Percentiles rank a stretch among this genome's conserved stretches.
Evolutionary conservation across 768 basidiomycete species (phyloP).

Genomic region (Russula compacta): DNA sequence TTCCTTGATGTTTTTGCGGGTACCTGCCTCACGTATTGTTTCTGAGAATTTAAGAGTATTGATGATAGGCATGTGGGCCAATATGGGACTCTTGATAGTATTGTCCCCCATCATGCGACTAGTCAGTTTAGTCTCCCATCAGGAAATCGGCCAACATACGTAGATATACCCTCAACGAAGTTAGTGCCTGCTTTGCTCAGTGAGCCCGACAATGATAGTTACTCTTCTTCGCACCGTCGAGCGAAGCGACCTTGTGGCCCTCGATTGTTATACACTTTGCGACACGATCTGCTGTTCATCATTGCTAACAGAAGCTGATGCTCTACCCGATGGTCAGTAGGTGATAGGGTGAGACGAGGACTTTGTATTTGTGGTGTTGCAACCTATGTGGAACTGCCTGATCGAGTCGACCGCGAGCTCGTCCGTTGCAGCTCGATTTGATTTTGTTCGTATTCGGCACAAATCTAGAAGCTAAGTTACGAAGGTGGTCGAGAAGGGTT

Average conservation of each 20-base stretch:
- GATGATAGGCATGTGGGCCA: too few relatives aligned
- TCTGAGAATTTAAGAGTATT: too few relatives aligned
- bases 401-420: slow-evolving; percentile 92
- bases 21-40: too few relatives aligned
- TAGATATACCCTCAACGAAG: too few relatives aligned
- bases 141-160: too few relatives aligned
- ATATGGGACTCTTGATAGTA: too few relatives aligned
- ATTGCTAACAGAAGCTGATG: slow-evolving; percentile 96
- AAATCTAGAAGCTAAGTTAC: slow-evolving; percentile 84
- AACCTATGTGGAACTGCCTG: slow-evolving; percentile 97
- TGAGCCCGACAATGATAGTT: slow-evolving; percentile 9
- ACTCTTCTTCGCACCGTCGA: slow-evolving; percentile 92
- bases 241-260: slow-evolving; percentile 92
- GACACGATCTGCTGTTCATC: slow-evolving; percentile 88
- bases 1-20: too few relatives aligned
- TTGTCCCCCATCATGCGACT: too few relatives aligned
- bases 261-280: slow-evolving; percentile 83
- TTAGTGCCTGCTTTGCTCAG: too few relatives aligned
- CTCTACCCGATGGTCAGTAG: slow-evolving; percentile 93
- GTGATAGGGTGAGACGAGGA: slow-evolving; percentile 81
- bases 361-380: slow-evolving; percentile 93
- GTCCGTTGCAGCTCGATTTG: slow-evolving; percentile 86
- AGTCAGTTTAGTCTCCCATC: too few relatives aligned
- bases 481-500: slow-evolving; percentile 92
- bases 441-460: slow-evolving; percentile 96